Percentiles rank a stretch among this genome's conserved stretches.
Conservation (phyloP, 139 green algal genomes). For the Nannochloris sp. region DNA sequence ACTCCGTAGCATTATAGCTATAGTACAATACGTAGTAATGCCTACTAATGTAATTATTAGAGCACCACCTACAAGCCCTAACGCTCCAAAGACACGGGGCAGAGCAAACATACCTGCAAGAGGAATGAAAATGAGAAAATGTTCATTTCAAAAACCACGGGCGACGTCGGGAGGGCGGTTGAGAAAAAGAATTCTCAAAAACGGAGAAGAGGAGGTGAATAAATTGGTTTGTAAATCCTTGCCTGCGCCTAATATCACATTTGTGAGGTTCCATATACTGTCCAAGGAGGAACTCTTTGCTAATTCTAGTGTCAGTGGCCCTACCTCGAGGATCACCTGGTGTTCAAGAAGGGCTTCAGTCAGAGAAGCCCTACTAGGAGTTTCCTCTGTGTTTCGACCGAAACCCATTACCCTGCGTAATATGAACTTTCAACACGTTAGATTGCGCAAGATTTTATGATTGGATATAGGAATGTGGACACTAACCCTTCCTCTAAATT, state of each 20-base stretch:
- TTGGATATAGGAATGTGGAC: too few relatives aligned
- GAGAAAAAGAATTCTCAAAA: not conserved
- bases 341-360: too few relatives aligned
- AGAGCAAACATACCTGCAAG: conserved; percentile 4
- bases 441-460: too few relatives aligned
- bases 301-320: too few relatives aligned
- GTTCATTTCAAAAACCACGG: not conserved
- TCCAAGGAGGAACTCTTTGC: conserved; percentile 7
- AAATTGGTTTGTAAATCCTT: too few relatives aligned
- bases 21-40: not conserved
- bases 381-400: too few relatives aligned
- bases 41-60: not conserved
- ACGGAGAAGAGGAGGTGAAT: not conserved
- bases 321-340: too few relatives aligned
- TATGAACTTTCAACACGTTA: too few relatives aligned
- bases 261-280: conserved; percentile 11
- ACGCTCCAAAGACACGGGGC: conserved; percentile 5
- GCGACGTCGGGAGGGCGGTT: not conserved
- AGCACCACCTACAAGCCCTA: conserved; percentile 5
- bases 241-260: conserved; percentile 7
- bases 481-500: too few relatives aligned
- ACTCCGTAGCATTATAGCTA: conserved; percentile 1
- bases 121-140: not conserved
- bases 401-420: too few relatives aligned
- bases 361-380: too few relatives aligned